These are phyloP conservation scores for Sporothrix luriei DNA, from an alignment of 2,329 filamentous ascomycete species.

Conservation along the genomic window DNA sequence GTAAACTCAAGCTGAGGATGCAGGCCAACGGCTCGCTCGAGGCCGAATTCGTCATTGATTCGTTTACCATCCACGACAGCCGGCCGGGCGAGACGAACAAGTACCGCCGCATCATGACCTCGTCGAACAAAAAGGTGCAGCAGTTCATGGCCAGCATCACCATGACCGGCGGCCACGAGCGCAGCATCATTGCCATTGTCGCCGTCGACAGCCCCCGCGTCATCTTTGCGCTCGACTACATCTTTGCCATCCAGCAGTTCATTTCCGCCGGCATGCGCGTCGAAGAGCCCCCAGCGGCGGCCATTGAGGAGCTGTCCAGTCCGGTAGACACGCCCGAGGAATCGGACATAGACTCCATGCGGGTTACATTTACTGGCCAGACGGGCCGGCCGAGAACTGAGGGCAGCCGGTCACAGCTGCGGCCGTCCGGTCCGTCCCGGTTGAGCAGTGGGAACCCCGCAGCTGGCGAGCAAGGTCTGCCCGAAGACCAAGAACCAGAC, in stretches of 20 bases:
- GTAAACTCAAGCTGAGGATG: constrained; percentile 88
- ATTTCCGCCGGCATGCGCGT: constrained; percentile 70
- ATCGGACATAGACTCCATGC: constrained; percentile 62
- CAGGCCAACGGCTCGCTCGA: constrained; percentile 89
- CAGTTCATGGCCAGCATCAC: constrained; percentile 98
- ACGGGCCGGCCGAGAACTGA: constrained; percentile 34
- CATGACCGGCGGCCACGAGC: constrained; percentile 81
- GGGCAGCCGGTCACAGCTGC: background rate
- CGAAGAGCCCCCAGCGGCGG: constrained; percentile 54
- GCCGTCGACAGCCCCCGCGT: constrained; percentile 93
- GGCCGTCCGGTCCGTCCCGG: background rate
- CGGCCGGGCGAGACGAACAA: constrained; percentile 89
- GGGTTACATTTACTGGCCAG: constrained; percentile 49
- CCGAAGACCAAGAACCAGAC: background rate
- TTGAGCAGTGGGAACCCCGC: background rate
- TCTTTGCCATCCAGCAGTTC: constrained; percentile 87
- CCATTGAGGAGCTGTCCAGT: constrained; percentile 53
- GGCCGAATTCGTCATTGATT: constrained; percentile 88
- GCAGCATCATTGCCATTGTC: constrained; percentile 83
- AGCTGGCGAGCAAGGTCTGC: constrained; percentile 18
- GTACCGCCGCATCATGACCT: constrained; percentile 96
- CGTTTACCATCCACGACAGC: constrained; percentile 92
- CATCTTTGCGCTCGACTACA: constrained; percentile 93
- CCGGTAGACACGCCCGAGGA: constrained; percentile 60
- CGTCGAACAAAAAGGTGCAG: constrained; percentile 91